Percentiles rank a stretch among this genome's conserved stretches.
These are phyloP conservation scores for Crithidia bombi DNA, from an alignment of 208 protist genomes.

Conservation along the genomic window DNA sequence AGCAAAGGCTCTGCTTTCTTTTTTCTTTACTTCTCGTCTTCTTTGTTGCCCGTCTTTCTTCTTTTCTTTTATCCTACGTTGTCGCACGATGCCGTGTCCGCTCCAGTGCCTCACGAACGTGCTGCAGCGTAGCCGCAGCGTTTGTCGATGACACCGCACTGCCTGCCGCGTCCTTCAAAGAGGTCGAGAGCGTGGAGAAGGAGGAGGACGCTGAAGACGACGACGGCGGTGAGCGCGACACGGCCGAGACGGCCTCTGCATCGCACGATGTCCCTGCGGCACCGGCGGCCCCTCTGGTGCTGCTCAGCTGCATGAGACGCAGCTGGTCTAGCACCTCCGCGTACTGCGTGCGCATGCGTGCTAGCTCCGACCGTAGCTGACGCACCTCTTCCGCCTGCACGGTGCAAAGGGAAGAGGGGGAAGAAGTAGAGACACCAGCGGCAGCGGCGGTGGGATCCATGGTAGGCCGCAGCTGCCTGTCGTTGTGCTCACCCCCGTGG, in stretches of 20 bases:
- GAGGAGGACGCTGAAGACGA: conserved; percentile 6
- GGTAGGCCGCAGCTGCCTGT: neutral
- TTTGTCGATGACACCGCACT: conserved; percentile 3
- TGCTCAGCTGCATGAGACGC: conserved; percentile 11
- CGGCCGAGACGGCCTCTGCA: conserved; percentile 5
- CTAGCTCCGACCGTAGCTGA: conserved; percentile 29
- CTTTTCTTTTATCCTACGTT: neutral
- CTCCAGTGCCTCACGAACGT: conserved; percentile 43
- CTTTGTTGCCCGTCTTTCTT: neutral
- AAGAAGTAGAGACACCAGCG: too few relatives aligned
- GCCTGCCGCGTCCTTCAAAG: neutral
- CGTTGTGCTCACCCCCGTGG: neutral
- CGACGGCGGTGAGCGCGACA: conserved; percentile 11
- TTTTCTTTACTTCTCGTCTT: too few relatives aligned
- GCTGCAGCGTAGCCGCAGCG: conserved; percentile 34
- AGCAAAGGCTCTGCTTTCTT: too few relatives aligned
- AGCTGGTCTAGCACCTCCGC: conserved; percentile 20
- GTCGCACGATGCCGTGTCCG: conserved; percentile 29
- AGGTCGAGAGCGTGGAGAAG: neutral
- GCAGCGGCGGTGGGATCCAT: neutral
- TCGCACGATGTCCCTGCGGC: neutral
- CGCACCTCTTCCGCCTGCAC: conserved; percentile 11
- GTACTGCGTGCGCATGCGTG: conserved; percentile 28
- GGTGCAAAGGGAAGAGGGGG: neutral
- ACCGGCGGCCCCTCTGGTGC: neutral